Conservation (phyloP, 352 stramenopile genomes). For the Globisporangium viniferum region DNA sequence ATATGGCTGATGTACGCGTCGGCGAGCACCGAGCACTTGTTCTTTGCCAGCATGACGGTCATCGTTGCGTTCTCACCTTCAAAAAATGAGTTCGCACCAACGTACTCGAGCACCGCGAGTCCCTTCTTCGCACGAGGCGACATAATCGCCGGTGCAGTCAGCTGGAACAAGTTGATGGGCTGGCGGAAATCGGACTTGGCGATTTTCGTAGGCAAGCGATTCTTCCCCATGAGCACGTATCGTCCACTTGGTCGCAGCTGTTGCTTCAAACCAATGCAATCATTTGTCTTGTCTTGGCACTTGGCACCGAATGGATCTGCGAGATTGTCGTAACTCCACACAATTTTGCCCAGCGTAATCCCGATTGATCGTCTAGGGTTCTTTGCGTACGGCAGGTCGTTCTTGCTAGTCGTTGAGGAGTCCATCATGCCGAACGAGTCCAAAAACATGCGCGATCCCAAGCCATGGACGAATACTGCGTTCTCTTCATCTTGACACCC, state of each 20-base stretch:
- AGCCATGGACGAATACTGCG: constrained; percentile 18
- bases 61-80: neutral
- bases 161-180: constrained; percentile 18
- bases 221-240: constrained; percentile 16
- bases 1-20: constrained; percentile 39
- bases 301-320: constrained; percentile 21
- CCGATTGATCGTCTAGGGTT: constrained; percentile 21
- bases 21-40: constrained; percentile 18
- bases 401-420: neutral
- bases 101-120: constrained; percentile 12
- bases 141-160: constrained; percentile 11
- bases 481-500: constrained; percentile 15
- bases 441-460: constrained; percentile 14
- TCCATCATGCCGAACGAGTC: constrained; percentile 9
- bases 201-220: constrained; percentile 1
- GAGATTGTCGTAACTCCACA: constrained; percentile 32
- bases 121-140: constrained; percentile 10
- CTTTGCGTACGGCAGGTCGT: constrained; percentile 7
- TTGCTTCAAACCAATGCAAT: constrained; percentile 30
- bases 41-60: neutral
- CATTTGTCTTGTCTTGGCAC: neutral
- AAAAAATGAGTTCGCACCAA: neutral
- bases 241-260: constrained; percentile 12
- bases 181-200: constrained; percentile 9
- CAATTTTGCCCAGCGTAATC: constrained; percentile 38